phyloP scores from a whole-genome alignment of 192 early-diverging fungal species.

The Linnemannia exigua region DNA sequence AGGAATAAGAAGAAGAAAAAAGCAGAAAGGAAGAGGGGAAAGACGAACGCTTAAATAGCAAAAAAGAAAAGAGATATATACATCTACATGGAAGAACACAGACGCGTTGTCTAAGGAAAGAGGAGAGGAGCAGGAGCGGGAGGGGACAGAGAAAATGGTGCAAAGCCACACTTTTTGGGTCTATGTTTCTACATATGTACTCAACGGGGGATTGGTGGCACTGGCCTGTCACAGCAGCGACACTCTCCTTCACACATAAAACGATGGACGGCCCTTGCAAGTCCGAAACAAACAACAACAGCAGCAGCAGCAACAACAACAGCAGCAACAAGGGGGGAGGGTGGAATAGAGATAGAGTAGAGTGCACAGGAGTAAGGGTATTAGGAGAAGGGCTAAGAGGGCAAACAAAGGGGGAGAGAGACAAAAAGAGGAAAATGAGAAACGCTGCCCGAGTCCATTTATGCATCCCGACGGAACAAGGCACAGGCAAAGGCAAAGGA shows the following conservation, averaged over 20 bases:
- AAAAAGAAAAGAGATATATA: neutral
- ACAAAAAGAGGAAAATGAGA: neutral
- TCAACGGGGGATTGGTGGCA: neutral
- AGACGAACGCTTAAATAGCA: neutral
- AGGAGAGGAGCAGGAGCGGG: neutral
- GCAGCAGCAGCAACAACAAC: too few species aligned
- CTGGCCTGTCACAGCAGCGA: neutral
- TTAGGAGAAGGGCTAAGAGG: neutral
- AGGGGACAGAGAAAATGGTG: neutral
- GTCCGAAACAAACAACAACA: slow-evolving; percentile 1
- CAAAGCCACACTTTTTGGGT: neutral
- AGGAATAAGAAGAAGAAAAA: neutral
- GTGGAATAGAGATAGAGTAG: neutral
- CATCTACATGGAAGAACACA: neutral
- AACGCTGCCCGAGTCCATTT: too few species aligned
- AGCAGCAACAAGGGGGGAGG: neutral
- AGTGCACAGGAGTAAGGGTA: neutral
- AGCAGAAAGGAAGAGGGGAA: neutral
- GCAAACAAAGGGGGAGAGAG: neutral
- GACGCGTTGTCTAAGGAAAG: neutral
- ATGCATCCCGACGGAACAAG: neutral
- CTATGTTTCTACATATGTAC: neutral
- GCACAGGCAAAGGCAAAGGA: neutral
- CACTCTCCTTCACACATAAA: neutral
- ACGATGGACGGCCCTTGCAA: neutral